Conservation (phyloP, 2,329 filamentous ascomycete species). For the Cytospora piceicola region DNA sequence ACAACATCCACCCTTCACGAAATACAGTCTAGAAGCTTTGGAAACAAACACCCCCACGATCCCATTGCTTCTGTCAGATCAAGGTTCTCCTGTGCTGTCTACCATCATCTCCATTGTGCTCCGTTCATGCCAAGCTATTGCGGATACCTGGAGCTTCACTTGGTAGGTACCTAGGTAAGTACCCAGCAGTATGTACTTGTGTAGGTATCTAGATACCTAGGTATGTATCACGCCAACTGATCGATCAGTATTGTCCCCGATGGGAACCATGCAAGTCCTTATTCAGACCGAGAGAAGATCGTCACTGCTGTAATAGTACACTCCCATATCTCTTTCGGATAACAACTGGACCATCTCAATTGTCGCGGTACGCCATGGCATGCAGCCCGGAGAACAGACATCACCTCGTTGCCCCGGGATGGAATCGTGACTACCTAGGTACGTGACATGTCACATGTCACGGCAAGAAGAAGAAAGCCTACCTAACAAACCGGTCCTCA, state of each 20-base stretch:
- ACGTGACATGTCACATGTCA: conserved; percentile 1
- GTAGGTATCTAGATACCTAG: too few species aligned
- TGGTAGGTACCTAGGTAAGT: too few species aligned
- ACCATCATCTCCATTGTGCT: background rate
- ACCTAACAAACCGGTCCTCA: conserved; percentile 13
- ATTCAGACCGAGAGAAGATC: background rate
- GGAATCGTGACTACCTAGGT: conserved; percentile 2
- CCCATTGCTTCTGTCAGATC: background rate
- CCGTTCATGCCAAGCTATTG: background rate
- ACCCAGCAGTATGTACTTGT: background rate
- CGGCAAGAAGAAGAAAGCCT: background rate
- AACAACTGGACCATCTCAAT: background rate
- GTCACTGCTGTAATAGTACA: background rate
- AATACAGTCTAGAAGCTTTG: conserved; percentile 24
- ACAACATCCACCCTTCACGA: conserved; percentile 13
- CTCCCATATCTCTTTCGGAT: background rate
- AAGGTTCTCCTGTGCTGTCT: background rate
- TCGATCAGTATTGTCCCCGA: too few species aligned
- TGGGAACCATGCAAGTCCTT: background rate
- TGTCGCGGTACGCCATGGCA: background rate
- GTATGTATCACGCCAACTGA: background rate
- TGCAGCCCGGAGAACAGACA: background rate
- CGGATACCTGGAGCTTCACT: background rate
- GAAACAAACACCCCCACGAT: conserved; percentile 17
- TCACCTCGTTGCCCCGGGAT: conserved; percentile 9